These are phyloP conservation scores for Meyerozyma guilliermondii DNA, from an alignment of 1,139 yeast species.

Conservation along the genomic window DNA sequence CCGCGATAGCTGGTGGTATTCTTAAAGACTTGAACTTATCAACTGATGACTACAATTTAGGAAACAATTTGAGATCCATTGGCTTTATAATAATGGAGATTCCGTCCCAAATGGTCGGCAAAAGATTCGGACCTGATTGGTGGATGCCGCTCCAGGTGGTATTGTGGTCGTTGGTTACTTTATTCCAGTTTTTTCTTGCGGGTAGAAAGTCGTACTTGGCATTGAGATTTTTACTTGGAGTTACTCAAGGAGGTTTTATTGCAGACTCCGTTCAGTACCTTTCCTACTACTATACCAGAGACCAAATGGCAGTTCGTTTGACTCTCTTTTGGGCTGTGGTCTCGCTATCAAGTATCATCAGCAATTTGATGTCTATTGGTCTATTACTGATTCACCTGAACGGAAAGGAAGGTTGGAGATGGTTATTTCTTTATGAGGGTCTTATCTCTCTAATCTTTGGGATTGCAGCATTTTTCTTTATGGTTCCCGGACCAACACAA, in stretches of 20 bases:
- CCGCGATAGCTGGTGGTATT: conserved; percentile 47
- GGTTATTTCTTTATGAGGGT: conserved; percentile 11
- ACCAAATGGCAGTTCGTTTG: conserved; percentile 44
- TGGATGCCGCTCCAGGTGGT: conserved; percentile 52
- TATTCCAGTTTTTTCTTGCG: conserved; percentile 39
- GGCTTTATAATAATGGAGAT: conserved; percentile 46
- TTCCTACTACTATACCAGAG: conserved; percentile 50
- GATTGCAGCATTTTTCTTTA: conserved; percentile 9
- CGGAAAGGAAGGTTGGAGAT: conserved; percentile 19
- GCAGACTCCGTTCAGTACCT: conserved; percentile 52
- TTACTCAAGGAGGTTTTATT: conserved; percentile 53
- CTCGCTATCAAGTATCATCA: conserved; percentile 33
- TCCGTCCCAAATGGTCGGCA: conserved; percentile 51
- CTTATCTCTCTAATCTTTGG: conserved; percentile 11
- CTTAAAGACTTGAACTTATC: conserved; percentile 38
- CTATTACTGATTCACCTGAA: conserved; percentile 34
- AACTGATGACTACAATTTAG: conserved; percentile 45
- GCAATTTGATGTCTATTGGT: conserved; percentile 44
- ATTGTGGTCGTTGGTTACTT: conserved; percentile 48
- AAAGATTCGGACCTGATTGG: conserved; percentile 47
- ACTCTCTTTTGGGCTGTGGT: conserved; percentile 47
- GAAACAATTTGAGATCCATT: conserved; percentile 40
- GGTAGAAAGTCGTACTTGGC: conserved; percentile 30
- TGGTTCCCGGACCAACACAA: conserved; percentile 8
- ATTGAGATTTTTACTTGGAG: conserved; percentile 43